Conservation (phyloP, 495 filamentous ascomycete genomes). For the Neurospora sp. region DNA sequence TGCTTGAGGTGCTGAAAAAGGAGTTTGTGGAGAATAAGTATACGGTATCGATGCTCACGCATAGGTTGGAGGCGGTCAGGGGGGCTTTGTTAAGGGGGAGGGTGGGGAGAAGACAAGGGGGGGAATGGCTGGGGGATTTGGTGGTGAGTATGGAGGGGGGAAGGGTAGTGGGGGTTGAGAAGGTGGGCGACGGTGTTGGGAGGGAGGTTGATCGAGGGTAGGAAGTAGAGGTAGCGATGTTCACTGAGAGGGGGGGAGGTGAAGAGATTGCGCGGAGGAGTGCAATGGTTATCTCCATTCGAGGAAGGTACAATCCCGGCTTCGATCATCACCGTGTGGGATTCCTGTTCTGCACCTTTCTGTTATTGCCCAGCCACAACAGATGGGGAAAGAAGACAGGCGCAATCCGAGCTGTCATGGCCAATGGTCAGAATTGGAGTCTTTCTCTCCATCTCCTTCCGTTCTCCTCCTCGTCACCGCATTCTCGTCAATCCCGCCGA, state of each 20-base stretch:
- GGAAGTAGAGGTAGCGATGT: neutral
- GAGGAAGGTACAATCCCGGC: too few relatives aligned
- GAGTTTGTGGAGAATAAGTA: constrained; percentile 39
- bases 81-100: neutral
- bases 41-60: constrained; percentile 54
- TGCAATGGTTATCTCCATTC: too few relatives aligned
- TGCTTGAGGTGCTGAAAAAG: constrained; percentile 54
- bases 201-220: neutral
- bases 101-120: neutral
- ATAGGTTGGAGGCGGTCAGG: constrained; percentile 49
- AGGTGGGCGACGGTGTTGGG: neutral
- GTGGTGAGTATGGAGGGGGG: neutral
- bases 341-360: too few relatives aligned
- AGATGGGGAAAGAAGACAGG: too few relatives aligned
- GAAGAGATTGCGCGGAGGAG: neutral
- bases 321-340: too few relatives aligned
- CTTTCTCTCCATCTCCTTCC: too few relatives aligned
- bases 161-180: neutral
- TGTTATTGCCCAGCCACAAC: too few relatives aligned
- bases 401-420: too few relatives aligned
- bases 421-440: too few relatives aligned
- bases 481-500: too few relatives aligned
- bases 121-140: neutral
- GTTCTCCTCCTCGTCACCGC: too few relatives aligned
- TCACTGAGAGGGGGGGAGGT: neutral